phyloP scores from a whole-genome alignment of 73 alveolate genomes.

The Paramecium octaurelia region DNA sequence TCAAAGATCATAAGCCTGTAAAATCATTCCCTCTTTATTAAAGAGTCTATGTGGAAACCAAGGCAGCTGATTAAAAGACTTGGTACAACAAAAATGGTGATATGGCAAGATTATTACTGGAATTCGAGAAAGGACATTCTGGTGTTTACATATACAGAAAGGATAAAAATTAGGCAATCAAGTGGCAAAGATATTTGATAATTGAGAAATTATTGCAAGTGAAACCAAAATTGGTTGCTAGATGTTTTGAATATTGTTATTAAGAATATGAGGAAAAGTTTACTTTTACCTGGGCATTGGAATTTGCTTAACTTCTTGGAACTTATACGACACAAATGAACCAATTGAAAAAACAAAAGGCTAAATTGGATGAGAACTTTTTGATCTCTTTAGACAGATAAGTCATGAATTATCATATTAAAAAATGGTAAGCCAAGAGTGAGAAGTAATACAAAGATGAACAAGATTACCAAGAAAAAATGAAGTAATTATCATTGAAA shows the following conservation, averaged over 20 bases:
- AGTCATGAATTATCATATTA: neutral
- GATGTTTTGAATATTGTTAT: neutral
- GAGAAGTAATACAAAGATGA: neutral
- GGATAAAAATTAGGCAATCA: neutral
- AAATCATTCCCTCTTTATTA: neutral
- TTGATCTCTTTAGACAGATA: neutral
- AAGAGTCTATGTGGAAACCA: neutral
- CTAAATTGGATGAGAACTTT: neutral
- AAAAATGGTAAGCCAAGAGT: neutral
- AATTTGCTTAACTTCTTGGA: neutral
- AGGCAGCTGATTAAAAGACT: neutral
- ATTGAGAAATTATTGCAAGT: neutral
- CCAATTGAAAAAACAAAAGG: neutral
- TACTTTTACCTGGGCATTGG: neutral
- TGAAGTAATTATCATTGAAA: neutral
- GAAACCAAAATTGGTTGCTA: neutral
- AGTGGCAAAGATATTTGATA: slow-evolving; percentile 1
- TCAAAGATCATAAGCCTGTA: neutral
- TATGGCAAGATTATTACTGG: neutral
- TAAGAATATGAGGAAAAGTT: neutral
- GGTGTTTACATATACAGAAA: neutral
- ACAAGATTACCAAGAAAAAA: neutral
- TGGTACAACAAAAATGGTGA: neutral
- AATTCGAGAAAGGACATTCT: neutral
- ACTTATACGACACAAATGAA: neutral